Evolutionary conservation across 345 rosid genomes (phyloP).

Genomic region (Noccaea caerulescens): DNA sequence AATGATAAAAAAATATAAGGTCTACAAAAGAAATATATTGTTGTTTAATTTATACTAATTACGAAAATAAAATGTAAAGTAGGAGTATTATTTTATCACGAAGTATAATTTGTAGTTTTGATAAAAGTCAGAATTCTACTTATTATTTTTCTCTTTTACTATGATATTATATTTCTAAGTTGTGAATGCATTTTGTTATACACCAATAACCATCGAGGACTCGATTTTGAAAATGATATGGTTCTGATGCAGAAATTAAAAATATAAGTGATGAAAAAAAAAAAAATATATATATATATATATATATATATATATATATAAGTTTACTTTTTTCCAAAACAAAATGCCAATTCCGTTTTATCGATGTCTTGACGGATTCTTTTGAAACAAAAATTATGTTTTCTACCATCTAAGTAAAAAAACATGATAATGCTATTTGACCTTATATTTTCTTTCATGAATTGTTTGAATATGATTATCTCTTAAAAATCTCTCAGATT

Average conservation of each 20-base stretch:
- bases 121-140: background rate
- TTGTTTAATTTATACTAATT: background rate
- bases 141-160: background rate
- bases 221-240: no score
- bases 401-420: no score
- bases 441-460: background rate
- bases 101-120: background rate
- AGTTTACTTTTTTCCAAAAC: background rate
- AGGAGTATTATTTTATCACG: no score
- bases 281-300: no score
- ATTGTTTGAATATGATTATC: constrained; percentile 1
- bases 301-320: no score
- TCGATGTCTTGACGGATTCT: background rate
- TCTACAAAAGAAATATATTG: background rate
- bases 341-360: background rate
- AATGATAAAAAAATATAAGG: background rate
- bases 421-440: no score
- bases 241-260: no score
- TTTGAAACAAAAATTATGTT: no score
- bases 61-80: background rate
- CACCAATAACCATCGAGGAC: no score
- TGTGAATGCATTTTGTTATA: background rate
- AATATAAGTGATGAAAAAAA: background rate
- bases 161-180: background rate
- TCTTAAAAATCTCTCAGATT: background rate